Percentiles rank a stretch among this genome's conserved stretches.
Evolutionary conservation across 441 rosid genomes (phyloP).

Genomic region (Gossypium aridum): DNA sequence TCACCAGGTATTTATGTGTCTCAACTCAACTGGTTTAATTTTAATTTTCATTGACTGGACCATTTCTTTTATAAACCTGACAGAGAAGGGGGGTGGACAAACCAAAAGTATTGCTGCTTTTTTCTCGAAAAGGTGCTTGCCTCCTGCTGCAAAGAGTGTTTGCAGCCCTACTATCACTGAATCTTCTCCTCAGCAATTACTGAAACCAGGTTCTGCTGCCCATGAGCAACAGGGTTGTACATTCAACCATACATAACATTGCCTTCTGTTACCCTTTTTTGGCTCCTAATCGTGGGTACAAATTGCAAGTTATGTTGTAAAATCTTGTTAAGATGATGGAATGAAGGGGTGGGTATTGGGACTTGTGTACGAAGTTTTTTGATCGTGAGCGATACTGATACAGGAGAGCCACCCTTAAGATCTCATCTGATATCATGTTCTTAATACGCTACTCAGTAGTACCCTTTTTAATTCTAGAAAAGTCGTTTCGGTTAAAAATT

Average conservation of each 20-base stretch:
- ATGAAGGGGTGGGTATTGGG: neutral
- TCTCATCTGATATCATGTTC: neutral
- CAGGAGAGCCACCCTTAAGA: neutral
- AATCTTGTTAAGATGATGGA: neutral
- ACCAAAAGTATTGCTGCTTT: conserved; percentile 48
- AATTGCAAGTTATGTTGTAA: neutral
- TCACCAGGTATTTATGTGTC: conserved; percentile 40
- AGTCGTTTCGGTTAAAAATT: neutral
- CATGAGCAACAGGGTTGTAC: conserved; percentile 16
- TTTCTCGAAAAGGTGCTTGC: conserved; percentile 83
- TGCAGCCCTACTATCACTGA: conserved; percentile 12
- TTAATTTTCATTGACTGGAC: neutral
- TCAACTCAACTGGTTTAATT: neutral
- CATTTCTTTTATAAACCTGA: neutral
- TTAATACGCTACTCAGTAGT: neutral
- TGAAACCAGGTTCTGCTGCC: conserved; percentile 13
- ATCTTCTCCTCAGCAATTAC: conserved; percentile 11
- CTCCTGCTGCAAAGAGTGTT: conserved; percentile 32
- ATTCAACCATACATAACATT: neutral
- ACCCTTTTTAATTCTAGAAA: neutral
- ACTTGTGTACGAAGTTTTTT: neutral
- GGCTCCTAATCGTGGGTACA: neutral
- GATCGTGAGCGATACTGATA: neutral
- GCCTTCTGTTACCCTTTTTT: neutral
- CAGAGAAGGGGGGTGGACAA: conserved; percentile 39